A percentile compares a stretch with the other conserved stretches of the same genome.
Evolutionary conservation across 495 filamentous ascomycete species (phyloP).

Genomic region (Achaetomiella virescens): DNA sequence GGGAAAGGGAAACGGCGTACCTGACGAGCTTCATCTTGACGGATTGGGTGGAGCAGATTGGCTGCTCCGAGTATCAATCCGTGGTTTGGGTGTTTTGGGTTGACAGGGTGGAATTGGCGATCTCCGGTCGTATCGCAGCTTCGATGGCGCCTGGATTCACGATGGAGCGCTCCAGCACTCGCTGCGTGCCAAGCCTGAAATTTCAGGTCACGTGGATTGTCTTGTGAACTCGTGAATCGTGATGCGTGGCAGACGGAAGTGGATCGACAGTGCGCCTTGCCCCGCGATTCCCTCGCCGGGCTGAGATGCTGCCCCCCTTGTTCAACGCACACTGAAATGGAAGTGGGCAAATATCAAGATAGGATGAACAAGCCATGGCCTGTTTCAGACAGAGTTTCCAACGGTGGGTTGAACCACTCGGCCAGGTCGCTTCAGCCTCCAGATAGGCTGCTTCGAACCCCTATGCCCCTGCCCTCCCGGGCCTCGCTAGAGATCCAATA

Average conservation of each 20-base stretch:
- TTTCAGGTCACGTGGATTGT: conserved; percentile 4
- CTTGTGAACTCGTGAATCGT: not conserved
- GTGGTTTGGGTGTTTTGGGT: not conserved
- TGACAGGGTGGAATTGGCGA: not conserved
- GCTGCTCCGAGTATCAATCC: conserved; percentile 6
- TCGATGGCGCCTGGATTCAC: not conserved
- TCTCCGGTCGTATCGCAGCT: not conserved
- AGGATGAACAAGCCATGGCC: too few relatives aligned
- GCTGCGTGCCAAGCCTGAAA: conserved; percentile 2
- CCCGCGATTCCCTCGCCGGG: not conserved
- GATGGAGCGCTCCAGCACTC: not conserved
- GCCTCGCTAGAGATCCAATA: too few relatives aligned
- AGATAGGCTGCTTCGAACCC: not conserved
- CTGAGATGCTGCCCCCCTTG: not conserved
- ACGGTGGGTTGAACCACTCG: not conserved
- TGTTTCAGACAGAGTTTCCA: too few relatives aligned
- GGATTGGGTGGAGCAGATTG: conserved; percentile 9
- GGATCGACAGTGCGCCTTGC: too few relatives aligned
- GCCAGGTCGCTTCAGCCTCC: not conserved
- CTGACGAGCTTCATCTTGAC: conserved; percentile 94
- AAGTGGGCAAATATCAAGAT: too few relatives aligned
- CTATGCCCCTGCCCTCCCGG: not conserved
- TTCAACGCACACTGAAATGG: too few relatives aligned
- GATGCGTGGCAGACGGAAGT: too few relatives aligned
- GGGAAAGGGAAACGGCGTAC: conserved; percentile 48